Evolutionary conservation across 306 rosid species (phyloP), one percentile per base, ranked within the genome.

Genomic region (Prunus fruticosa): DNA sequence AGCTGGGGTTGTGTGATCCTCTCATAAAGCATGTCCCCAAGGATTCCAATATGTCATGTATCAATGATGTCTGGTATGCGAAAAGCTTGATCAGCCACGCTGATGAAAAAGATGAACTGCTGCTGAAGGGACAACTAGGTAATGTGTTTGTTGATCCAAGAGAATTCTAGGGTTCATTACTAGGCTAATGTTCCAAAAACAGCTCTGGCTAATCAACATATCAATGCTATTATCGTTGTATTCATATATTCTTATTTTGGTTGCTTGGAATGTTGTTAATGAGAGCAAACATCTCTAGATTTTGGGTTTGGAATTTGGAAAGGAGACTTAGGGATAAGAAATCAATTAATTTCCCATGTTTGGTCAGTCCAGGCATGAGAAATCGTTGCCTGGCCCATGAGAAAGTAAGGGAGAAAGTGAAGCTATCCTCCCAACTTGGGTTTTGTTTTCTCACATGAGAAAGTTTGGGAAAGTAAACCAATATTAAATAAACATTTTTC

Each of bases 101-200:
- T 20, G 85, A 76, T 19, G 84, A 75, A 45, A 66, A 79, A 22
- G 87, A 87, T 70, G 82, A 57, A 73, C 5, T 78, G 76, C 52
- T 82, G 25, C 49, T 80, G 79, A 80, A 81, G 77, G 88, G 85
- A 74, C 84, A 80, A 74, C 54, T 85, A 1, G 89, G 86, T 75
- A 86, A 88, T 78, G 91, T 86, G 61, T 86, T 89, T 77, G 88
- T 89, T 50, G 97, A 91, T 80, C 97, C 97, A 69, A 89, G 92
- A 72, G 97, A 91, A 32, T 89, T 91, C 67, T 91, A 86, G 84
- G 52, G 56, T 50, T 68, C 43, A 14, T 62, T 76, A 3, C 32
- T 9, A 25, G 2, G 47, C 6, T 14, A 64, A 38, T 4, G 50
- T 20, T 56, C n/a, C 75, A 38, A 11, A 71, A 53, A 16, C n/a